These are phyloP conservation scores for Dactylonectria macrodidyma DNA, from an alignment of 2,329 filamentous ascomycete genomes.

Conservation along the genomic window DNA sequence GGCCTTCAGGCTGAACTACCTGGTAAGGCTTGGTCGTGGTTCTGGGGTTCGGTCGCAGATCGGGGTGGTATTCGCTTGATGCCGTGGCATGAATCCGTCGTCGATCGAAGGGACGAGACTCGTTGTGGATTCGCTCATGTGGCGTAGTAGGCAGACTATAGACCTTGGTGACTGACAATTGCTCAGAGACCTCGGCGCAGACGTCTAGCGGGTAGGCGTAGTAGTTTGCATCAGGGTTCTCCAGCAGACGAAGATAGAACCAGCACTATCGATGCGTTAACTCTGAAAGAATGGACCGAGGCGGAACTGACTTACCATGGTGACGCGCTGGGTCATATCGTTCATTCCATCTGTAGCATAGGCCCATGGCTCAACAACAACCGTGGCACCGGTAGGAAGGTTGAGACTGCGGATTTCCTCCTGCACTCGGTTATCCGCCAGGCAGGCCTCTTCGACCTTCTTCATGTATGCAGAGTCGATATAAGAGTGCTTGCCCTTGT, in stretches of 20 bases:
- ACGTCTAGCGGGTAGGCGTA: slow-evolving; percentile 70
- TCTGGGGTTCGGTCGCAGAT: slow-evolving; percentile 42
- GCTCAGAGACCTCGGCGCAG: slow-evolving; percentile 64
- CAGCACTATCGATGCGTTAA: slow-evolving; percentile 38
- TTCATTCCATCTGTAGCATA: slow-evolving; percentile 69
- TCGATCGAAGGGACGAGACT: slow-evolving; percentile 56
- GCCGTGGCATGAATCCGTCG: slow-evolving; percentile 55
- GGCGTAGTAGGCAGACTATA: slow-evolving; percentile 58
- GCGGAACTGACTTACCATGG: slow-evolving; percentile 58
- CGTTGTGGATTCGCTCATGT: slow-evolving; percentile 51
- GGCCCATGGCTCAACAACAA: slow-evolving; percentile 69
- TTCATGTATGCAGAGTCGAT: slow-evolving; percentile 65
- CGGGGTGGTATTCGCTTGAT: slow-evolving; percentile 60
- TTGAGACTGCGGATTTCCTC: slow-evolving; percentile 58
- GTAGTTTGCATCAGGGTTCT: slow-evolving; percentile 65
- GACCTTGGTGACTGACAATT: slow-evolving; percentile 61
- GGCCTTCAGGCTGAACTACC: slow-evolving; percentile 50
- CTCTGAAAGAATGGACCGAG: rapidly evolving
- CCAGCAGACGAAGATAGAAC: slow-evolving; percentile 51
- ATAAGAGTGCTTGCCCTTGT: slow-evolving; percentile 61
- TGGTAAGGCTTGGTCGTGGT: slow-evolving; percentile 51
- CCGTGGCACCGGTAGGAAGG: slow-evolving; percentile 60
- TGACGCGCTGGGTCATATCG: slow-evolving; percentile 63
- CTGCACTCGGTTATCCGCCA: slow-evolving; percentile 59
- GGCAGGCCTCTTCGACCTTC: slow-evolving; percentile 62